Conservation (phyloP, 352 stramenopile species). For the Globisporangium spiculum region DNA sequence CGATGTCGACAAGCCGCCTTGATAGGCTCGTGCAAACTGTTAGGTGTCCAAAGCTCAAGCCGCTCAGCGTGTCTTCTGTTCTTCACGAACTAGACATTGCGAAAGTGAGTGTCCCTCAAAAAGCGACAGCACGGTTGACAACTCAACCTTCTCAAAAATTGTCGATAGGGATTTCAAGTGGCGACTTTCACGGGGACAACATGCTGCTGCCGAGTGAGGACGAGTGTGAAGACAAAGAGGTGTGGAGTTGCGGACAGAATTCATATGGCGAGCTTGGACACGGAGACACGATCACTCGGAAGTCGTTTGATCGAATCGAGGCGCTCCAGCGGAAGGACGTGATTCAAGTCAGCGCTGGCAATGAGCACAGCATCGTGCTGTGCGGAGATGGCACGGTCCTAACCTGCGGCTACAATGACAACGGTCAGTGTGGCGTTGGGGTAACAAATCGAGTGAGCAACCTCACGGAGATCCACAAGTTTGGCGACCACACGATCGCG, state of each 20-base stretch:
- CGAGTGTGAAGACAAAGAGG: slow-evolving; percentile 69
- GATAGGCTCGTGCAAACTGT: slow-evolving; percentile 23
- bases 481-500: slow-evolving; percentile 41
- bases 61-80: slow-evolving; percentile 35
- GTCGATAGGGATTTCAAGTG: neutral
- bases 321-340: slow-evolving; percentile 75
- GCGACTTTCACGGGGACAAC: neutral
- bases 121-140: neutral
- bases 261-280: slow-evolving; percentile 92
- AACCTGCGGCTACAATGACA: slow-evolving; percentile 93
- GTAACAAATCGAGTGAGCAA: slow-evolving; percentile 72
- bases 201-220: slow-evolving; percentile 22
- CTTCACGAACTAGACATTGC: slow-evolving; percentile 39
- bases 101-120: slow-evolving; percentile 22
- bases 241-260: slow-evolving; percentile 94
- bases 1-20: slow-evolving; percentile 14
- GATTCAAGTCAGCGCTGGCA: slow-evolving; percentile 84
- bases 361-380: slow-evolving; percentile 90
- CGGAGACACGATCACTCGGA: slow-evolving; percentile 85
- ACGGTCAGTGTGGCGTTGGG: slow-evolving; percentile 91
- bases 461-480: slow-evolving; percentile 71
- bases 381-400: slow-evolving; percentile 72
- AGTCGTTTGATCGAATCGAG: slow-evolving; percentile 77
- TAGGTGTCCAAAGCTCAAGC: slow-evolving; percentile 49
- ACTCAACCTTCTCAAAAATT: slow-evolving; percentile 1